phyloP scores from a whole-genome alignment of 2,329 filamentous ascomycete genomes.

The Hawksworthiomyces lignivorus region DNA sequence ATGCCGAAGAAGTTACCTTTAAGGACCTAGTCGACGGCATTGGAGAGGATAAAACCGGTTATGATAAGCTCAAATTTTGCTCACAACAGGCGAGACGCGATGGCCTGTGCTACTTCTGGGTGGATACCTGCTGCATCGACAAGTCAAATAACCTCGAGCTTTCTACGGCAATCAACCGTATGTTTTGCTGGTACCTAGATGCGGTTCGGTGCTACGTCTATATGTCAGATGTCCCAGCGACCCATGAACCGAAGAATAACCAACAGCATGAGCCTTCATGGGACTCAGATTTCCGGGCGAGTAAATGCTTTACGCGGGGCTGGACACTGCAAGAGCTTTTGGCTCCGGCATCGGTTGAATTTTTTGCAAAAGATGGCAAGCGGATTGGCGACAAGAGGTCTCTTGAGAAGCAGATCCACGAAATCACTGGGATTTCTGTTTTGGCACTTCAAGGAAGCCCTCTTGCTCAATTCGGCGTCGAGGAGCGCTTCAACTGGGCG shows the following conservation, averaged over 20 bases:
- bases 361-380: slow-evolving; percentile 17
- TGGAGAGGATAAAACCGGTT: not conserved
- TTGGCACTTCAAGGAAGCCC: slow-evolving; percentile 13
- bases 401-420: slow-evolving; percentile 16
- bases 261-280: not conserved
- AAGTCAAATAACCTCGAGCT: slow-evolving; percentile 6
- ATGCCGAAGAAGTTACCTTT: slow-evolving; percentile 10
- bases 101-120: slow-evolving; percentile 4
- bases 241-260: not conserved
- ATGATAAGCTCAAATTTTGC: slow-evolving; percentile 7
- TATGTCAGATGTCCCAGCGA: not conserved
- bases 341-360: slow-evolving; percentile 20
- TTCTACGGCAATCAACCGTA: slow-evolving; percentile 5
- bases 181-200: slow-evolving; percentile 9
- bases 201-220: slow-evolving; percentile 6
- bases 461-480: slow-evolving; percentile 14
- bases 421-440: slow-evolving; percentile 18
- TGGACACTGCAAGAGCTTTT: slow-evolving; percentile 17
- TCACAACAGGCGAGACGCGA: not conserved
- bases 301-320: slow-evolving; percentile 10
- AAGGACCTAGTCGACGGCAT: slow-evolving; percentile 10
- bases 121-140: slow-evolving; percentile 13
- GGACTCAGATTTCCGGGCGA: not conserved
- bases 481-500: slow-evolving; percentile 17
- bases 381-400: slow-evolving; percentile 19